phyloP scores from a whole-genome alignment of 208 protist genomes.

The Crithidia thermophila region DNA sequence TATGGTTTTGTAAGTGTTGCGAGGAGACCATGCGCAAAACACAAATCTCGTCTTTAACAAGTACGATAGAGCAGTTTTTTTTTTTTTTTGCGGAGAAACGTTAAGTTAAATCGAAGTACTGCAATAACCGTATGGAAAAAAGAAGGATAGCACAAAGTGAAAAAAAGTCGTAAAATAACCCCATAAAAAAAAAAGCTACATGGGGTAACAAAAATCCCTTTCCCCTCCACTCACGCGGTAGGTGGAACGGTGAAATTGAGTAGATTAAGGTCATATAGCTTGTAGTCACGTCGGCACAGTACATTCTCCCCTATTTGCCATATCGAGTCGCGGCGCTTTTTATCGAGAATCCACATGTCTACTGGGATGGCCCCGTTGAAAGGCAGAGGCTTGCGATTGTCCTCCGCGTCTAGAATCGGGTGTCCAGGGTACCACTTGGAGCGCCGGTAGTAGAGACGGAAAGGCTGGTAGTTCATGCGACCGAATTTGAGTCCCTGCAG shows the following conservation, averaged over 20 bases:
- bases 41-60: too few relatives aligned
- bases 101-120: too few relatives aligned
- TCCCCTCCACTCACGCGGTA: neutral
- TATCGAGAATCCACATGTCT: constrained; percentile 37
- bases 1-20: too few relatives aligned
- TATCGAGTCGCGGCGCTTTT: constrained; percentile 5
- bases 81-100: too few relatives aligned
- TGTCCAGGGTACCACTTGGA: constrained; percentile 19
- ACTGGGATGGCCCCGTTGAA: constrained; percentile 30
- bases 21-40: too few relatives aligned
- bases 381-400: constrained; percentile 1
- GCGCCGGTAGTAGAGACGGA: constrained; percentile 28
- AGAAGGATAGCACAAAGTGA: too few relatives aligned
- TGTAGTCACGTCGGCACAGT: neutral
- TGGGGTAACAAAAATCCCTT: constrained; percentile 1
- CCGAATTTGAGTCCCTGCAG: constrained; percentile 1
- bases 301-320: constrained; percentile 18
- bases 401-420: neutral
- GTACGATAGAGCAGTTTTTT: too few relatives aligned
- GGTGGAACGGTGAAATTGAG: constrained; percentile 13
- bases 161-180: neutral
- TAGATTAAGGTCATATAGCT: constrained; percentile 13
- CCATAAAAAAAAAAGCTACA: neutral
- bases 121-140: too few relatives aligned
- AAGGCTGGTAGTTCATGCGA: constrained; percentile 32